Evolutionary conservation across 129 eudicot species (phyloP).

Genomic region (Ambrosia artemisiifolia): DNA sequence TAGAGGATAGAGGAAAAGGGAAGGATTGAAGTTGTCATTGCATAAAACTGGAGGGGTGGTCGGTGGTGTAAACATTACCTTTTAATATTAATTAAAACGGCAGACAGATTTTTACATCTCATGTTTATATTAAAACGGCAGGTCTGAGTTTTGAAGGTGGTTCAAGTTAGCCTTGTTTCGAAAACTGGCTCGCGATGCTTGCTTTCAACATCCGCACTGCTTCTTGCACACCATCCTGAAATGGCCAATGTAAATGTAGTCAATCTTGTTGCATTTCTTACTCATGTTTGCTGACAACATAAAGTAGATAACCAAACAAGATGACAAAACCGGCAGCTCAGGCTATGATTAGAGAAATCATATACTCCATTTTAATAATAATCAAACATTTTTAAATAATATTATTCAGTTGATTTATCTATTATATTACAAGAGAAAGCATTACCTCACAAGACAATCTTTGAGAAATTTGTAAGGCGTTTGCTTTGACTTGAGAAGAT

Average conservation of each 20-base stretch:
- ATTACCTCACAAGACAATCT: slow-evolving; percentile 69
- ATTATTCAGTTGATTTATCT: too few species aligned
- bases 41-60: too few species aligned
- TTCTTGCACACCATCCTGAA: slow-evolving; percentile 73
- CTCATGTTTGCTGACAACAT: slow-evolving; percentile 1
- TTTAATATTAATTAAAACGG: too few species aligned
- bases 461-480: slow-evolving; percentile 51
- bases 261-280: slow-evolving; percentile 18
- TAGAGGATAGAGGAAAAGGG: too few species aligned
- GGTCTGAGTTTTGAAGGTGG: background rate
- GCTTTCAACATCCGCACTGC: slow-evolving; percentile 56
- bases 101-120: background rate
- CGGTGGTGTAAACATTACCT: too few species aligned
- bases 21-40: too few species aligned
- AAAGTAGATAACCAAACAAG: background rate
- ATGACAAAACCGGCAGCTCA: background rate
- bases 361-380: background rate
- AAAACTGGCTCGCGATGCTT: slow-evolving; percentile 9
- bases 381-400: too few species aligned
- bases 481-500: slow-evolving; percentile 56
- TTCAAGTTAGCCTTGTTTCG: background rate
- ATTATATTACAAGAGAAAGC: slow-evolving; percentile 10
- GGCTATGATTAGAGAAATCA: background rate
- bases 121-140: background rate
- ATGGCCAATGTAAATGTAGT: background rate